phyloP scores from a whole-genome alignment of 78 protist genomes.

The Planoprotostelium fungivorum region DNA sequence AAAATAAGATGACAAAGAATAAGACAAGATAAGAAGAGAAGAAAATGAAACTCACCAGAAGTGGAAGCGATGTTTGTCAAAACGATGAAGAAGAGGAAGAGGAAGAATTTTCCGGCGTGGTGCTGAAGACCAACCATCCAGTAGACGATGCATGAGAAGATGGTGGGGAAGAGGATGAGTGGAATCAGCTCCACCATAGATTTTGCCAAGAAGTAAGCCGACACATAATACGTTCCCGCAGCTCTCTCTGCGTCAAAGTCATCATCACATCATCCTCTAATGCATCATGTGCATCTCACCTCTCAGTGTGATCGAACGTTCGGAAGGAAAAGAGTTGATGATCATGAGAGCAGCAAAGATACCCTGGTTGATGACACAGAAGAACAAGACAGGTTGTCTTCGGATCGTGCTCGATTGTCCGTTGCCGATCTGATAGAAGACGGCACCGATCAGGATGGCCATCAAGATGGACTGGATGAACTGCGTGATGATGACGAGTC shows the following conservation, averaged over 20 bases:
- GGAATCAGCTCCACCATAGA: constrained; percentile 20
- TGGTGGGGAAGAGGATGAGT: constrained; percentile 8
- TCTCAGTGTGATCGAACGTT: not conserved
- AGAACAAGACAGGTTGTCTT: not conserved
- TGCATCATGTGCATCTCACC: not conserved
- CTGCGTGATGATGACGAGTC: constrained; percentile 28
- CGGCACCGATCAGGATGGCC: constrained; percentile 47
- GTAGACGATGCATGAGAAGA: constrained; percentile 25
- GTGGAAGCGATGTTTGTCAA: constrained; percentile 12
- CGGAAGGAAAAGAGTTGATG: not conserved
- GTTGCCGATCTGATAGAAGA: constrained; percentile 35
- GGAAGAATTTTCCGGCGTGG: constrained; percentile 38
- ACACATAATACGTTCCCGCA: constrained; percentile 29
- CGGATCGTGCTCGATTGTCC: constrained; percentile 26
- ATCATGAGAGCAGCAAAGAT: not conserved
- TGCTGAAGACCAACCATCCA: constrained; percentile 56
- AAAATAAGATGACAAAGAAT: too few species aligned
- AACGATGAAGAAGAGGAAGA: constrained; percentile 22
- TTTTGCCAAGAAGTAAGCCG: constrained; percentile 57
- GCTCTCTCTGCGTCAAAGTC: constrained; percentile 43
- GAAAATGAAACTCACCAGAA: too few species aligned
- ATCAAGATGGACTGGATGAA: constrained; percentile 31
- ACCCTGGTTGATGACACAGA: constrained; percentile 1
- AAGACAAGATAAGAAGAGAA: too few species aligned
- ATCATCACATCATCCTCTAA: constrained; percentile 1